Evolutionary conservation across 1,139 yeast species (phyloP).

Genomic region (Scheffersomyces stambukii): DNA sequence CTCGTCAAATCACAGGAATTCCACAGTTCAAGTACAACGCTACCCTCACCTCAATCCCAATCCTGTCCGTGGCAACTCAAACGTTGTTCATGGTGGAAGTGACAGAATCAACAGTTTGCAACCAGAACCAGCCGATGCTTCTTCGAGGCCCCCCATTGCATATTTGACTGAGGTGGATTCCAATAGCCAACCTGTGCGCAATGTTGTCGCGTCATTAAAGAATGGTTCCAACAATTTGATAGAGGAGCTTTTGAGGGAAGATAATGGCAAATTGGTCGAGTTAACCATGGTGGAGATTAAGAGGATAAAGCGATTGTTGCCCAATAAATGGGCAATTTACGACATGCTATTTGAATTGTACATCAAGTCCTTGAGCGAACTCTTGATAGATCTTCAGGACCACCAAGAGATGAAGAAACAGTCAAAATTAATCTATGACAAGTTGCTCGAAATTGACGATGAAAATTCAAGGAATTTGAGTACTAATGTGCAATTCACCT

Average conservation of each 20-base stretch:
- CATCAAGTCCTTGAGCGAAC: slow-evolving; percentile 13
- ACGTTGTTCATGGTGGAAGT: too few species aligned
- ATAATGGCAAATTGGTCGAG: slow-evolving; percentile 7
- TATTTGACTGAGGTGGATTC: slow-evolving; percentile 4
- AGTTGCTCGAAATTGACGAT: slow-evolving; percentile 10
- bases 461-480: slow-evolving; percentile 10
- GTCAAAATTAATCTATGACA: slow-evolving; percentile 8
- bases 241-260: slow-evolving; percentile 8
- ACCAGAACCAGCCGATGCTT: slow-evolving; percentile 3
- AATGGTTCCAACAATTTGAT: slow-evolving; percentile 8
- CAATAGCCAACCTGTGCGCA: too few species aligned
- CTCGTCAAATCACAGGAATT: too few species aligned
- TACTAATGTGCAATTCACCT: slow-evolving; percentile 7
- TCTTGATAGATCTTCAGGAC: slow-evolving; percentile 15
- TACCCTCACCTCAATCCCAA: too few species aligned
- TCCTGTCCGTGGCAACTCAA: too few species aligned
- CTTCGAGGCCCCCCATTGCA: slow-evolving; percentile 3
- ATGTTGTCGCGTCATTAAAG: too few species aligned
- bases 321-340: slow-evolving; percentile 10
- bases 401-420: slow-evolving; percentile 10
- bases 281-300: slow-evolving; percentile 16
- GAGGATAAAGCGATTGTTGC: slow-evolving; percentile 14
- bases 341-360: slow-evolving; percentile 12
- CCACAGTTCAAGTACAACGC: too few species aligned
- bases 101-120: too few species aligned